phyloP scores from a whole-genome alignment of 495 filamentous ascomycete genomes.

The Podospora fimiseda region DNA sequence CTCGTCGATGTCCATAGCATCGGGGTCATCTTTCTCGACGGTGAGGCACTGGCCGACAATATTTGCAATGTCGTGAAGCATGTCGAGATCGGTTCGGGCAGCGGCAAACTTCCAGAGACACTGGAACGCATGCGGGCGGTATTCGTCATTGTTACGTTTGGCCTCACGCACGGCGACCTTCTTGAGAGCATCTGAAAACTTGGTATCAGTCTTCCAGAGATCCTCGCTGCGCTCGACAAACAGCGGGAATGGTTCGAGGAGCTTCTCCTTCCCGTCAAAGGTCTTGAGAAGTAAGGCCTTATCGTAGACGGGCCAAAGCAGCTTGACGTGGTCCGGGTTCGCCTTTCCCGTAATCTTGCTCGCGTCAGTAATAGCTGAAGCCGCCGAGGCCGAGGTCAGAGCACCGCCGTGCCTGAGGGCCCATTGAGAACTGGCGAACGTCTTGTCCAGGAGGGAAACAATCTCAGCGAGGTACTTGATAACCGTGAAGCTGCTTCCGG shows the following conservation, averaged over 20 bases:
- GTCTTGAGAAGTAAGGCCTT: slow-evolving; percentile 78
- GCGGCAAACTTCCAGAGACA: slow-evolving; percentile 65
- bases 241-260: slow-evolving; percentile 76
- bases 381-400: slow-evolving; percentile 67
- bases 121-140: slow-evolving; percentile 67
- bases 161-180: slow-evolving; percentile 79
- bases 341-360: slow-evolving; percentile 45
- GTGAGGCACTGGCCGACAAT: slow-evolving; percentile 56
- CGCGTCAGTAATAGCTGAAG: slow-evolving; percentile 49
- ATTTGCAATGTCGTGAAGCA: slow-evolving; percentile 59
- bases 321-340: slow-evolving; percentile 46
- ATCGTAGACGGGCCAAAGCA: slow-evolving; percentile 76
- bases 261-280: slow-evolving; percentile 87
- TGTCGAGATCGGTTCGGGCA: slow-evolving; percentile 55
- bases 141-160: slow-evolving; percentile 76
- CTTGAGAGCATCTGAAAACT: slow-evolving; percentile 37
- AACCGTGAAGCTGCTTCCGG: slow-evolving; percentile 74
- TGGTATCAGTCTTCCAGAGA: slow-evolving; percentile 50
- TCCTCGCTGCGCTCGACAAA: slow-evolving; percentile 58
- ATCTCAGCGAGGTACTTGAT: slow-evolving; percentile 82
- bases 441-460: slow-evolving; percentile 53
- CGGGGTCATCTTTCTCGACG: slow-evolving; percentile 45
- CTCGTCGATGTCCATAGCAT: slow-evolving; percentile 57
- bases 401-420: slow-evolving; percentile 82
- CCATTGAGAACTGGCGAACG: slow-evolving; percentile 77